Conservation (phyloP, 1,139 yeast genomes). For the Pichia sp. region DNA sequence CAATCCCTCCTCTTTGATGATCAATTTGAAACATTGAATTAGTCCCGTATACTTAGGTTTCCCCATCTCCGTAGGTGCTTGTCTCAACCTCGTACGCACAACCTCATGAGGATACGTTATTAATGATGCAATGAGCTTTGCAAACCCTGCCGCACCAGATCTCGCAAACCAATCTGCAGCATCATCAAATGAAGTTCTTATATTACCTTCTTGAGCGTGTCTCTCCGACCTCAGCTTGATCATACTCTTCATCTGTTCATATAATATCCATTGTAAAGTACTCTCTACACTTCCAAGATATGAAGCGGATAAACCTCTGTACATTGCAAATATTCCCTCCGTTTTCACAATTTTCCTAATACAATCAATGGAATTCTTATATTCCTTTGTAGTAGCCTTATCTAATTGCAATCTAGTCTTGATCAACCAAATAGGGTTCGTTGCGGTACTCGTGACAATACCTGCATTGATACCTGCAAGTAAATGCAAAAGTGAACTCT, state of each 20-base stretch:
- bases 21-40: conserved; percentile 74
- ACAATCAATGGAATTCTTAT: conserved; percentile 85
- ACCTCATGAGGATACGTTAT: conserved; percentile 98
- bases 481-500: conserved; percentile 81
- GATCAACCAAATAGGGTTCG: conserved; percentile 98
- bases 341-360: conserved; percentile 55
- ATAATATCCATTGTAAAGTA: conserved; percentile 92
- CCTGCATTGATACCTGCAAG: conserved; percentile 92
- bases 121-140: conserved; percentile 86
- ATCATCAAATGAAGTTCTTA: conserved; percentile 56
- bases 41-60: conserved; percentile 84
- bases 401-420: conserved; percentile 93
- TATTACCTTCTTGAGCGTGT: conserved; percentile 35
- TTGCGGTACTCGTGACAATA: conserved; percentile 91
- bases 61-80: conserved; percentile 80
- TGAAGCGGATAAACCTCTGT: conserved; percentile 88
- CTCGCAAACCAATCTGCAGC: conserved; percentile 90
- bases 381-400: conserved; percentile 55
- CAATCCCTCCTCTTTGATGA: conserved; percentile 86
- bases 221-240: conserved; percentile 53
- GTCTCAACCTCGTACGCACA: conserved; percentile 90
- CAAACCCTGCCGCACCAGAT: conserved; percentile 97
- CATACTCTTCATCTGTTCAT: conserved; percentile 84
- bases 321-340: conserved; percentile 78
- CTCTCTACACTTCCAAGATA: conserved; percentile 92